Base-by-base conservation (phyloP, 768 basidiomycete genomes). In the Mycena galericulata region DNA sequence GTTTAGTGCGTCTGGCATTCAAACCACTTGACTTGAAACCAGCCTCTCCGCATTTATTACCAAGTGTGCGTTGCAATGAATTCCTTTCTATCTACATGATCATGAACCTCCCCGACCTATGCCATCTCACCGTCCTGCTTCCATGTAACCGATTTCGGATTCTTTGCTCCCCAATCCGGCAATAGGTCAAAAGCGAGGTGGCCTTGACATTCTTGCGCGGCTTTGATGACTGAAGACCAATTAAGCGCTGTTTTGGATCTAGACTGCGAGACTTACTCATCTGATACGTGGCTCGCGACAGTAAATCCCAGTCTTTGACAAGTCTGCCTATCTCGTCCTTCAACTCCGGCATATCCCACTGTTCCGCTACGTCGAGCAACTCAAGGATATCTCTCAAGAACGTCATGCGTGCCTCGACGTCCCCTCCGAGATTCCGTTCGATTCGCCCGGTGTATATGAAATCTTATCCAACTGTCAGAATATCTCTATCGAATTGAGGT, bases 261-360 rank as follows among this genome's bases (percentile, higher is more conserved):
- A 22, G 41, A 47, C 2, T n/a, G 29, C 6, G 14, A 9, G 7
- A 65, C 72, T 55, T 51, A 73, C 72, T 64, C 46, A 36, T 50
- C 50, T 18, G 12, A 51, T 71, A 73, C n/a, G 72, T 68, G 22
- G 65, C 69, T 34, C 59, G 63, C 40, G 67, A 71, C 49, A 73
- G 51, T 17, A 73, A 61, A 26, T 29, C 59, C 40, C 47, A 46
- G 15, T 64, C 43, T 3, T 66, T 49, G 34, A 73, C 57, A 10
- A 73, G 49, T 45, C 67, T 51, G 12, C 67, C 72, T 8, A 73
- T 65, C 47, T 73, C 70, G 27, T 67, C 72, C 49, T 73, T 73
- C 47, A 73, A 12, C 27, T 64, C 67, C 15, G 30, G 55, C 65
- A 73, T 67, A 36, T 64, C 46, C 72, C 72, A 73, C 29, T 59